Evolutionary conservation across 179 eudicot species (phyloP).

Genomic region (Drosera spatulata): DNA sequence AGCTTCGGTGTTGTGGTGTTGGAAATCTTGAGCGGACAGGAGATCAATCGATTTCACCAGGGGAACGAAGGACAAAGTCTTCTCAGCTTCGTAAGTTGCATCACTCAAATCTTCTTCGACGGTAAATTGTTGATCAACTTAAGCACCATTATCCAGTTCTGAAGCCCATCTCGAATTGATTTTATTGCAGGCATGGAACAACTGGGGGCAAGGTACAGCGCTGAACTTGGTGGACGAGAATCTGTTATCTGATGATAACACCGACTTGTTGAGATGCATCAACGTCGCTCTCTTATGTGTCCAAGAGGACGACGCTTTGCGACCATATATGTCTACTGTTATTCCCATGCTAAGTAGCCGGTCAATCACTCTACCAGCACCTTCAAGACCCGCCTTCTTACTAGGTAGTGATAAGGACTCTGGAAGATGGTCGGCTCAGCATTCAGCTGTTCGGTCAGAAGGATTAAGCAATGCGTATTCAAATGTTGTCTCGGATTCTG

Average conservation of each 20-base stretch:
- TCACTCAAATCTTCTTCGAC: no score
- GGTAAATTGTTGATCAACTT: no score
- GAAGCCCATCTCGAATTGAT: neutral
- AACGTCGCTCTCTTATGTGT: slow-evolving; percentile 33
- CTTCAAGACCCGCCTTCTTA: slow-evolving; percentile 26
- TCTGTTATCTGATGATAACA: neutral
- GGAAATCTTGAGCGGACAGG: slow-evolving; percentile 17
- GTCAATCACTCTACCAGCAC: slow-evolving; percentile 13
- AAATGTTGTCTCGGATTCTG: no score
- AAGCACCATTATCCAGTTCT: neutral
- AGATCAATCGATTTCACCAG: slow-evolving; percentile 6
- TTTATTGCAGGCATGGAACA: neutral
- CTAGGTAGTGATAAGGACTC: neutral
- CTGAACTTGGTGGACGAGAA: no score
- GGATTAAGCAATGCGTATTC: no score
- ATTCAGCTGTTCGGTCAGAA: no score
- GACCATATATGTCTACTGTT: slow-evolving; percentile 35
- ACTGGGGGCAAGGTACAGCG: no score
- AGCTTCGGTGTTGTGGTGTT: slow-evolving; percentile 17
- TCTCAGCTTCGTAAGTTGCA: slow-evolving; percentile 17
- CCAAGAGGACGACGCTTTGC: slow-evolving; percentile 19
- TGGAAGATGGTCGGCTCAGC: no score
- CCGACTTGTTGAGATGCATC: neutral
- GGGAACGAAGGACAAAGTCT: slow-evolving; percentile 10
- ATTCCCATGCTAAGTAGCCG: slow-evolving; percentile 19